A percentile compares a stretch with the other conserved stretches of the same genome.
These are phyloP conservation scores for Zalaria obscura DNA, from an alignment of 2,329 filamentous ascomycete species.

Conservation along the genomic window DNA sequence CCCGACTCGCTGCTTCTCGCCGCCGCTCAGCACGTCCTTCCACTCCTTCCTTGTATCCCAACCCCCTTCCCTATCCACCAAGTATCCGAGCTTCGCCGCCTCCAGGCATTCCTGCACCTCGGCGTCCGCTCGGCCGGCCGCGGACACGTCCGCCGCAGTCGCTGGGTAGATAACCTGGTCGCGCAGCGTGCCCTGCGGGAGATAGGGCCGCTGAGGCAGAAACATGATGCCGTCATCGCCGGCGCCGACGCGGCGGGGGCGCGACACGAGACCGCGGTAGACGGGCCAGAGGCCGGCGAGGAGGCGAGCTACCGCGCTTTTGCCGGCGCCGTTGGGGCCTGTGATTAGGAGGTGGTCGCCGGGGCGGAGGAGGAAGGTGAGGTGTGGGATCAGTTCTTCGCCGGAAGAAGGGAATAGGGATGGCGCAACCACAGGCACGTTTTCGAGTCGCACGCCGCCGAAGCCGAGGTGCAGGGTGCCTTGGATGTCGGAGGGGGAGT, in stretches of 20 bases:
- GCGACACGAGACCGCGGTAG: slow-evolving; percentile 81
- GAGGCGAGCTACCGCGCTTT: slow-evolving; percentile 75
- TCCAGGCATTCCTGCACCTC: slow-evolving; percentile 70
- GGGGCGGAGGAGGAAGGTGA: slow-evolving; percentile 77
- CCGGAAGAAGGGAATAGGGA: slow-evolving; percentile 78
- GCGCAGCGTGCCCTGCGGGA: slow-evolving; percentile 80
- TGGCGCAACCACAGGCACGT: slow-evolving; percentile 85
- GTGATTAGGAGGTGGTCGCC: slow-evolving; percentile 93
- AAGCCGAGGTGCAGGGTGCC: slow-evolving; percentile 91
- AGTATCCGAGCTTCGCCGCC: slow-evolving; percentile 72
- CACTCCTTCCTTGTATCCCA: slow-evolving; percentile 96
- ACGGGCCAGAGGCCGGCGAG: slow-evolving; percentile 91
- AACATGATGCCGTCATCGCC: slow-evolving; percentile 90
- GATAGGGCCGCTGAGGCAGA: slow-evolving; percentile 82
- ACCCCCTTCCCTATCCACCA: slow-evolving; percentile 82
- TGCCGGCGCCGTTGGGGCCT: slow-evolving; percentile 87
- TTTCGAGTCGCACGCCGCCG: slow-evolving; percentile 82
- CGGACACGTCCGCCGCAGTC: slow-evolving; percentile 84
- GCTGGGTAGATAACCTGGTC: slow-evolving; percentile 98
- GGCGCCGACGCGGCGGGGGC: slow-evolving; percentile 56
- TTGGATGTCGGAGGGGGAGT: slow-evolving; percentile 79
- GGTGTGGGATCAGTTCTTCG: slow-evolving; percentile 75
- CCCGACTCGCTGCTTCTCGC: slow-evolving; percentile 91
- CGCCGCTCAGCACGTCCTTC: slow-evolving; percentile 95
- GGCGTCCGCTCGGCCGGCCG: slow-evolving; percentile 60